Evolutionary conservation across 2,329 filamentous ascomycete species (phyloP), one percentile per base, ranked within the genome.

Genomic region (Sporothrix variecibatus): DNA sequence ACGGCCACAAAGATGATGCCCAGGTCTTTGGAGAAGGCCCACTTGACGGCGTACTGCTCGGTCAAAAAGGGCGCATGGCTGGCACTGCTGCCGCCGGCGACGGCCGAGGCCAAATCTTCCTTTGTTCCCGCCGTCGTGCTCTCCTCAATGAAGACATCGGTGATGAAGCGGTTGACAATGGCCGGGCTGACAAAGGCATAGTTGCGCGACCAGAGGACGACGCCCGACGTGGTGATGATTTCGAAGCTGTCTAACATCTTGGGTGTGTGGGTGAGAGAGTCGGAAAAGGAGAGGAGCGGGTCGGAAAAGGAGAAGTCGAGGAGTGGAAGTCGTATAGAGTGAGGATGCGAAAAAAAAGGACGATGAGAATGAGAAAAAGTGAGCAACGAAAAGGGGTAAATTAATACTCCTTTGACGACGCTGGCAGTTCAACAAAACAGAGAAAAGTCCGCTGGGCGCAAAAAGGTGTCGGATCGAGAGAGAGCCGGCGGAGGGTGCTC

Each of bases 91-190:
- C 68, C 74, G 78, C 94, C 94, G 70, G 84, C 85, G 20, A 89
- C 85, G 17, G 90, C 87, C 7, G 90, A 89, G 69, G 83, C 85
- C 67, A 86, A 83, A 75, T 90, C 88, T 77, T 90, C 89, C 71
- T 90, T 86, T 73, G 89, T 86, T 72, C 88, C 86, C 70, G 87
- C 87, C 74, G 90, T 87, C n/a, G 89, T 88, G 82, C 93, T 95
- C 86, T 98, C 95, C 84, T 99, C 96, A 80, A 99, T 98, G 82
- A 99, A 98, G 81, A 98, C 94, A 83, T 98, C 94, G 82, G 92
- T 91, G 83, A 99, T 98, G 82, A 99, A 92, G 85, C 90, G 93
- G 86, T 99, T 98, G 86, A 99, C 91, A 77, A 98, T 87, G 78
- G 92, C 91, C 60, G 93, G 89, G 81, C 91, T 94, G 80, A 97